Evolutionary conservation across 202 grass and related monocot species (phyloP).

Genomic region (Panicum virgatum): DNA sequence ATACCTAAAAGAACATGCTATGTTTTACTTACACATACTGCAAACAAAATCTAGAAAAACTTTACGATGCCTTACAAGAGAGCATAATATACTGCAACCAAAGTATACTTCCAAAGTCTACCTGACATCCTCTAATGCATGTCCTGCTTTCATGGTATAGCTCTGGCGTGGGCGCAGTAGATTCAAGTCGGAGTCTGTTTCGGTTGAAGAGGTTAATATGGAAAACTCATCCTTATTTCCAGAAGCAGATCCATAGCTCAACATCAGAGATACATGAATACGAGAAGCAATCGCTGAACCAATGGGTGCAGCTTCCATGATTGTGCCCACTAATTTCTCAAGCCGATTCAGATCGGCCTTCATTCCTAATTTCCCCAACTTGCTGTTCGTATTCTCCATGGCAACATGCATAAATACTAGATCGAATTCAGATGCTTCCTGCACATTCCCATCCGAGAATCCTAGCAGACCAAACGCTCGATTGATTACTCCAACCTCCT

Average conservation of each 20-base stretch:
- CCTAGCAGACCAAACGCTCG: slow-evolving; percentile 55
- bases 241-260: slow-evolving; percentile 73
- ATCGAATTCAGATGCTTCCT: slow-evolving; percentile 76
- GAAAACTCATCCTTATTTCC: slow-evolving; percentile 44
- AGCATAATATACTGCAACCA: background rate
- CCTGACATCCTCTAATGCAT: slow-evolving; percentile 72
- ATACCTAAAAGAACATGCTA: background rate
- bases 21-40: background rate
- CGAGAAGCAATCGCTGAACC: slow-evolving; percentile 59
- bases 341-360: slow-evolving; percentile 63
- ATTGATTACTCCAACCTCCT: slow-evolving; percentile 37
- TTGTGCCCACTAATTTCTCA: slow-evolving; percentile 59
- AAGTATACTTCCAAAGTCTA: slow-evolving; percentile 15
- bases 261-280: slow-evolving; percentile 69
- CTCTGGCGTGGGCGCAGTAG: slow-evolving; percentile 81
- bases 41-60: background rate
- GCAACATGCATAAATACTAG: slow-evolving; percentile 73
- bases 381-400: slow-evolving; percentile 49
- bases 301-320: slow-evolving; percentile 58
- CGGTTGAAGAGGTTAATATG: slow-evolving; percentile 32
- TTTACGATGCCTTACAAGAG: background rate
- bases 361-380: slow-evolving; percentile 52
- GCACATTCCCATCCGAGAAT: slow-evolving; percentile 57
- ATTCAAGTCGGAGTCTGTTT: slow-evolving; percentile 71
- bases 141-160: slow-evolving; percentile 87